Base-by-base conservation (phyloP, 345 rosid species). In the Rhodamnia rubescens region DNA sequence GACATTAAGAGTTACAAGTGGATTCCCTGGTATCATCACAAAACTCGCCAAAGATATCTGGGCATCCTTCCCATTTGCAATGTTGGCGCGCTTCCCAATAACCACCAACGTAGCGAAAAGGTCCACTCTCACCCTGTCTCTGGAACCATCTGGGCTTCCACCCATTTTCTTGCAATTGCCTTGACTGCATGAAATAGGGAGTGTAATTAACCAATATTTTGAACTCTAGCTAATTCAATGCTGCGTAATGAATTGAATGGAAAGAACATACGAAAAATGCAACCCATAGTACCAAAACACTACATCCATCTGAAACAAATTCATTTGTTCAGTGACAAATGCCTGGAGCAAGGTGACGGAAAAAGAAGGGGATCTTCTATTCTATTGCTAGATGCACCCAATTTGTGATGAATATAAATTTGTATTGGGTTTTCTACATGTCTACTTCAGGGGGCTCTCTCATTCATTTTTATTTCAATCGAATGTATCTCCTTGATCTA, bases 81-180 rank as follows among this genome's bases (percentile, higher is more conserved):
- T 50, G 89, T 44, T 92, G 92, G 26, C 98, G 89, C 64, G 99
- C 95, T 90, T 96, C 96, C 99, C 99, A 97, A 75, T 96, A 97
- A n/a, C 98, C 99, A 3, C 98, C 98, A n/a, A 61, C 51, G 27
- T 91, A 96, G 83, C 85, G 87, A 90, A 90, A 97, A 55, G 98
- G 78, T 89, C 96, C 94, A 51, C 90, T 84, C 85, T 93, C 94
- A 74, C 89, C 91, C 53, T 92, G 94, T 87, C 87, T 85, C 81
- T 87, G 87, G 89, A 97, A 96, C 99, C 99, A 97, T 91, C 93
- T 91, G 1, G 99, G 97, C 84, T 90, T 92, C 99, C 99, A 95
- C 84, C 99, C 99, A 78, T 92, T 92, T 88, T 95, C 98, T 89
- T 97, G 99, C 88, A 96, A 84, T 88, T 93, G 93, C 85, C 95